Percentiles rank a stretch among this genome's conserved stretches.
Conservation (phyloP, 805 yeast species). For the Yarrowia sp. region DNA sequence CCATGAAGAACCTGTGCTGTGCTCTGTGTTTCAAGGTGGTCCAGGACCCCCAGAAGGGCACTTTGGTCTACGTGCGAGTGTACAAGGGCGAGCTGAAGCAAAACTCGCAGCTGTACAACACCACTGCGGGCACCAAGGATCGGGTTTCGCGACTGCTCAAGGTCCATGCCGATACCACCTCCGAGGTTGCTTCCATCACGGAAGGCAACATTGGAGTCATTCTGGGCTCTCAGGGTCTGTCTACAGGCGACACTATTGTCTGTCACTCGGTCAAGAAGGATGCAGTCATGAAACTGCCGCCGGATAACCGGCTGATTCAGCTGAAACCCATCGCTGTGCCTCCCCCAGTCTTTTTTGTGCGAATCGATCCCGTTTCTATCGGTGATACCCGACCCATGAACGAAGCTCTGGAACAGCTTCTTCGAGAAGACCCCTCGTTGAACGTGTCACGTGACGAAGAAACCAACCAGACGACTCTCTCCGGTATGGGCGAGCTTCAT, state of each 20-base stretch:
- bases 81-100: conserved; percentile 79
- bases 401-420: conserved; percentile 65
- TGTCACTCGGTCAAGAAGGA: conserved; percentile 63
- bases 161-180: conserved; percentile 89
- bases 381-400: conserved; percentile 82
- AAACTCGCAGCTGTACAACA: conserved; percentile 68
- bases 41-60: conserved; percentile 79
- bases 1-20: conserved; percentile 63
- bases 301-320: conserved; percentile 54
- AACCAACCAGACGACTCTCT: conserved; percentile 82
- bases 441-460: conserved; percentile 76
- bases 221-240: conserved; percentile 70
- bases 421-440: conserved; percentile 92
- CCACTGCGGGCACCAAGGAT: conserved; percentile 71
- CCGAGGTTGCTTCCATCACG: conserved; percentile 66
- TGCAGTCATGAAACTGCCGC: conserved; percentile 57
- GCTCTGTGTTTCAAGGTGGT: conserved; percentile 92
- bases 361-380: conserved; percentile 80
- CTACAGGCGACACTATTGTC: conserved; percentile 91
- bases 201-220: conserved; percentile 93
- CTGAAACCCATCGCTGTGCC: conserved; percentile 84
- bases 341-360: conserved; percentile 89
- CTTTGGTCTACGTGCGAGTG: conserved; percentile 84
- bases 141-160: conserved; percentile 71
- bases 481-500: conserved; percentile 98